These are phyloP conservation scores for Collybiopsis luxurians DNA, from an alignment of 768 basidiomycete species.

Conservation along the genomic window DNA sequence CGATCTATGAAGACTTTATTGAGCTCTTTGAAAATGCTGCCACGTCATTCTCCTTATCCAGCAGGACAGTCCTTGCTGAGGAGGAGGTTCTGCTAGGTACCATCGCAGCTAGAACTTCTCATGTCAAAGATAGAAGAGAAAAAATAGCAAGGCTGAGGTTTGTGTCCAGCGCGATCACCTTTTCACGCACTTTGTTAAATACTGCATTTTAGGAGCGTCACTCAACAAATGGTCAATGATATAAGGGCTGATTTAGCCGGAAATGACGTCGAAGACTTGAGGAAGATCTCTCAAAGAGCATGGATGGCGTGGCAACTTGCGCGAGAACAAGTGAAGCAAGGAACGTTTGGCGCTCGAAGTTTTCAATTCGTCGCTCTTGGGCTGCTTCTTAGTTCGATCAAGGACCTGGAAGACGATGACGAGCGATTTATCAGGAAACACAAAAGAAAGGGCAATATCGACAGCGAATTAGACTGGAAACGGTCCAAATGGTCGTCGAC, in stretches of 20 bases:
- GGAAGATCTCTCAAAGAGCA: conserved; percentile 39
- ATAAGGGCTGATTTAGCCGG: conserved; percentile 51
- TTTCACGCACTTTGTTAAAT: neutral
- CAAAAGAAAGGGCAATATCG: neutral
- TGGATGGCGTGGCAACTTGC: conserved; percentile 59
- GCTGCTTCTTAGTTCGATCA: neutral
- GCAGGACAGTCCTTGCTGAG: conserved; percentile 48
- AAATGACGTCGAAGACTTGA: conserved; percentile 32
- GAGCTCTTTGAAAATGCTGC: conserved; percentile 48
- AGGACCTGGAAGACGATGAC: neutral
- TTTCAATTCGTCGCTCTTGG: conserved; percentile 53
- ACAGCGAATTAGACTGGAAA: neutral
- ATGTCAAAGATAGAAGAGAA: conserved; percentile 51
- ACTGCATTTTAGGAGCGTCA: conserved; percentile 40
- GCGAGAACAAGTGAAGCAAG: neutral
- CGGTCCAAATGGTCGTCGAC: neutral
- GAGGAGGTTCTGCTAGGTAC: conserved; percentile 67
- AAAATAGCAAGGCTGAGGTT: conserved; percentile 43
- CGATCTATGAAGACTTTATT: conserved; percentile 36
- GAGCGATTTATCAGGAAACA: neutral
- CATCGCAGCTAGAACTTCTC: conserved; percentile 60
- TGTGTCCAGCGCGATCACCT: neutral
- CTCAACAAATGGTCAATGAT: conserved; percentile 46
- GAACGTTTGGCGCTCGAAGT: conserved; percentile 54
- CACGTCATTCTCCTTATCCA: conserved; percentile 43